A percentile compares a stretch with the other conserved stretches of the same genome.
phyloP scores from a whole-genome alignment of 345 rosid genomes.

The Eucalyptus sp. region DNA sequence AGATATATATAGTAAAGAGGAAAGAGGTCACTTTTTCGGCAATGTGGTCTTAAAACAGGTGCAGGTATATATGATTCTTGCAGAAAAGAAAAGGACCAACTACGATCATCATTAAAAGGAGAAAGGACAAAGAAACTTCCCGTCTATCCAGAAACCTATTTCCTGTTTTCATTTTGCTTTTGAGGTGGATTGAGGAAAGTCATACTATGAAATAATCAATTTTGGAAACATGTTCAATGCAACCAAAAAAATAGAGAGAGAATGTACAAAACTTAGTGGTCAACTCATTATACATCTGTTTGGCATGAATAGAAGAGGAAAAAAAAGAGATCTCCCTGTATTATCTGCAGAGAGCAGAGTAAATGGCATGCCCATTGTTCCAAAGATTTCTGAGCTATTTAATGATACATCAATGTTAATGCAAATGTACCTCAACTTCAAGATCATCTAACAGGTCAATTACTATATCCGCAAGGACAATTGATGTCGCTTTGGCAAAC shows the following conservation, averaged over 20 bases:
- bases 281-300: not conserved
- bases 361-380: not conserved
- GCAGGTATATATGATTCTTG: not conserved
- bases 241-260: not conserved
- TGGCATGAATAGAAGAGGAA: not conserved
- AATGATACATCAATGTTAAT: not conserved
- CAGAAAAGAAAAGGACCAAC: not conserved
- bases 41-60: not conserved
- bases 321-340: not conserved
- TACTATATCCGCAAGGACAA: slow-evolving; percentile 44
- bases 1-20: not conserved
- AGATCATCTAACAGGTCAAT: slow-evolving; percentile 50
- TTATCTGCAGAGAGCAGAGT: not conserved
- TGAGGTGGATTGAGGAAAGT: not conserved
- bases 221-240: not conserved
- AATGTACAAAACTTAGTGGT: not conserved
- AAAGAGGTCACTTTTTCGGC: not conserved
- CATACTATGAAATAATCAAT: not conserved
- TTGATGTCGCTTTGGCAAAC: slow-evolving; percentile 41
- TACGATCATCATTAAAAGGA: not conserved
- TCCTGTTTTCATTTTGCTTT: not conserved
- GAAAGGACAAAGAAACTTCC: not conserved
- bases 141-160: not conserved
- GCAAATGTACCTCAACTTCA: slow-evolving; percentile 60
- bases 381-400: not conserved